Evolutionary conservation across 257 asterid species (phyloP).

Genomic region (Solanum chilense): DNA sequence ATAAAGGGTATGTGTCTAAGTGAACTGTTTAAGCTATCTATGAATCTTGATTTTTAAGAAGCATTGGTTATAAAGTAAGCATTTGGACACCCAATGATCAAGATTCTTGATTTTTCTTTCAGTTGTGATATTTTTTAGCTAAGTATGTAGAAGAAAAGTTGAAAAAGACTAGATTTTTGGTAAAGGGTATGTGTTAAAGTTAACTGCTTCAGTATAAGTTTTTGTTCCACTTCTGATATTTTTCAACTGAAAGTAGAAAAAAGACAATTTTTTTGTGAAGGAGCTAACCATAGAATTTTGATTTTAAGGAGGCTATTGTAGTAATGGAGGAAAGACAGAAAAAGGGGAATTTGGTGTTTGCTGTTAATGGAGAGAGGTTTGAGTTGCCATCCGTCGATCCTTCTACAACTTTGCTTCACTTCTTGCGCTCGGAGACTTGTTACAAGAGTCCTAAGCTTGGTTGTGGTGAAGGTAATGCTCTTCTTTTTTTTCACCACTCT

Average conservation of each 20-base stretch:
- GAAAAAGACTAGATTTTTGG: neutral
- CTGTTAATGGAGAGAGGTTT: constrained; percentile 63
- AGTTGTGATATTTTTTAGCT: neutral
- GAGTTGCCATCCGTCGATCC: constrained; percentile 48
- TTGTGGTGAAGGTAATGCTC: constrained; percentile 13
- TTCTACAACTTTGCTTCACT: constrained; percentile 64
- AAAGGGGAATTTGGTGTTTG: neutral
- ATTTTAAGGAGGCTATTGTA: neutral
- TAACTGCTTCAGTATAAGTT: neutral
- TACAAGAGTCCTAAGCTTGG: constrained; percentile 79
- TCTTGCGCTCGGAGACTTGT: constrained; percentile 58
- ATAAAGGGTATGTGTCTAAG: too few species aligned
- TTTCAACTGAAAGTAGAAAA: too few species aligned
- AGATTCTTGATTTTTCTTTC: neutral
- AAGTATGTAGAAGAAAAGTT: neutral
- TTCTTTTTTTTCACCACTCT: neutral
- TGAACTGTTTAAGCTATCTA: too few species aligned
- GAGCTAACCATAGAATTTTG: neutral
- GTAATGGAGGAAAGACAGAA: neutral
- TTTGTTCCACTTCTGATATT: neutral
- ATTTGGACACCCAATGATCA: too few species aligned
- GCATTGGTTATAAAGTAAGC: too few species aligned
- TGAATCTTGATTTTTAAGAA: too few species aligned
- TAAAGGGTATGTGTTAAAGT: neutral
- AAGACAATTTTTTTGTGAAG: neutral